A percentile compares a stretch with the other conserved stretches of the same genome.
Evolutionary conservation across 495 filamentous ascomycete species (phyloP).

Genomic region (Penicillium manginii): DNA sequence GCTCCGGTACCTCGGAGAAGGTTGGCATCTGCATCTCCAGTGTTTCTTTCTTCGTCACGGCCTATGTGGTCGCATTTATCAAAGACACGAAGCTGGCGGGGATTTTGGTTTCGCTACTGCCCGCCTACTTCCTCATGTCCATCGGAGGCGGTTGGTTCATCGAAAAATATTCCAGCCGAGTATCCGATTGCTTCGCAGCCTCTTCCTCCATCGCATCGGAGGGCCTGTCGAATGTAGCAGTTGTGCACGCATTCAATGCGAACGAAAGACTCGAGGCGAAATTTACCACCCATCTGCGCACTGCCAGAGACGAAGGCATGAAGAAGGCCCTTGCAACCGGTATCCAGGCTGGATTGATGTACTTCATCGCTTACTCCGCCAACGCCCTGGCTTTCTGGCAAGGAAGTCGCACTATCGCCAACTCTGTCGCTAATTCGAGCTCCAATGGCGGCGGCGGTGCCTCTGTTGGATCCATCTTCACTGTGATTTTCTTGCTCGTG

Average conservation of each 20-base stretch:
- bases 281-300: constrained; percentile 41
- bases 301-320: constrained; percentile 47
- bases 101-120: constrained; percentile 56
- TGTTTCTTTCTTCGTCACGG: constrained; percentile 62
- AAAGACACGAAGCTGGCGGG: constrained; percentile 48
- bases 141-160: constrained; percentile 61
- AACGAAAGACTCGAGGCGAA: constrained; percentile 51
- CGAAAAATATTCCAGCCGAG: constrained; percentile 55
- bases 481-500: constrained; percentile 65
- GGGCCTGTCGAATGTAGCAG: constrained; percentile 42
- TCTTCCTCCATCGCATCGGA: constrained; percentile 52
- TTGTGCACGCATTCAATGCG: constrained; percentile 52
- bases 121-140: constrained; percentile 65
- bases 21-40: constrained; percentile 61
- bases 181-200: constrained; percentile 48
- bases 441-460: constrained; percentile 26
- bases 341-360: constrained; percentile 61
- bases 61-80: constrained; percentile 65
- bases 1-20: constrained; percentile 66
- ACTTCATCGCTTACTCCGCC: constrained; percentile 64
- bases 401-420: constrained; percentile 55
- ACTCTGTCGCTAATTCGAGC: constrained; percentile 40
- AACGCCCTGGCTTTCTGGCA: constrained; percentile 70
- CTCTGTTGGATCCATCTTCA: constrained; percentile 61
- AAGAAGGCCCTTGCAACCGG: constrained; percentile 59